Conservation (phyloP, 108 stramenopile genomes). For the Nannochloropsis oceanica region DNA sequence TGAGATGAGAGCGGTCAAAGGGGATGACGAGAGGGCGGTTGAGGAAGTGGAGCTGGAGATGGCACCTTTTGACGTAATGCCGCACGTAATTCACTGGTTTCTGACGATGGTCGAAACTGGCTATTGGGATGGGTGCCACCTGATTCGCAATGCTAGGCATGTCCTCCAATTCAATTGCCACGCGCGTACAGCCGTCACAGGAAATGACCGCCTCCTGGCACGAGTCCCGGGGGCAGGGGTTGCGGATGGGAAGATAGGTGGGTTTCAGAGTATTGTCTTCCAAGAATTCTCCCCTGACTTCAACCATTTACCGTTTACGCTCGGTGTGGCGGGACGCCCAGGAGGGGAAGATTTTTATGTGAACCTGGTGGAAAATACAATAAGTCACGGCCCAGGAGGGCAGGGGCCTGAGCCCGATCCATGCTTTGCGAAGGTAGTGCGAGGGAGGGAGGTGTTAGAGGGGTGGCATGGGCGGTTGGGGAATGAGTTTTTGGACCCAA, state of each 20-base stretch:
- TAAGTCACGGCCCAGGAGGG: slow-evolving; percentile 66
- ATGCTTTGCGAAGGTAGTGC: slow-evolving; percentile 53
- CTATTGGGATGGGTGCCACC: neutral
- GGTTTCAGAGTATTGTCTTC: neutral
- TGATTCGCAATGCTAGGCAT: neutral
- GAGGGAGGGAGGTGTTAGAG: slow-evolving; percentile 16
- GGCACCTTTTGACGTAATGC: neutral
- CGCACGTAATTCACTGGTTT: neutral
- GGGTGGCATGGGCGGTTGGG: slow-evolving; percentile 10
- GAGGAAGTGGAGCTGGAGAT: neutral
- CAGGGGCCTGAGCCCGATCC: slow-evolving; percentile 66
- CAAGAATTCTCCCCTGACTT: neutral
- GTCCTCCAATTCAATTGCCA: neutral
- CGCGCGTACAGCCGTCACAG: neutral
- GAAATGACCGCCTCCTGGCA: neutral
- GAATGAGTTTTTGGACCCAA: neutral
- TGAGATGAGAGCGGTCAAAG: neutral
- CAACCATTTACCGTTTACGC: neutral
- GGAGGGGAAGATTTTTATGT: slow-evolving; percentile 82
- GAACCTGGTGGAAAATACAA: slow-evolving; percentile 60
- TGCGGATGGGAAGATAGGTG: neutral
- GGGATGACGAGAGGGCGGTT: neutral
- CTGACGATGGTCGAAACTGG: neutral
- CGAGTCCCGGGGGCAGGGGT: neutral
- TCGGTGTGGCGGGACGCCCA: slow-evolving; percentile 53